These are phyloP conservation scores for Rhodotorula sp. DNA, from an alignment of 1,284 basidiomycete genomes.

Conservation along the genomic window DNA sequence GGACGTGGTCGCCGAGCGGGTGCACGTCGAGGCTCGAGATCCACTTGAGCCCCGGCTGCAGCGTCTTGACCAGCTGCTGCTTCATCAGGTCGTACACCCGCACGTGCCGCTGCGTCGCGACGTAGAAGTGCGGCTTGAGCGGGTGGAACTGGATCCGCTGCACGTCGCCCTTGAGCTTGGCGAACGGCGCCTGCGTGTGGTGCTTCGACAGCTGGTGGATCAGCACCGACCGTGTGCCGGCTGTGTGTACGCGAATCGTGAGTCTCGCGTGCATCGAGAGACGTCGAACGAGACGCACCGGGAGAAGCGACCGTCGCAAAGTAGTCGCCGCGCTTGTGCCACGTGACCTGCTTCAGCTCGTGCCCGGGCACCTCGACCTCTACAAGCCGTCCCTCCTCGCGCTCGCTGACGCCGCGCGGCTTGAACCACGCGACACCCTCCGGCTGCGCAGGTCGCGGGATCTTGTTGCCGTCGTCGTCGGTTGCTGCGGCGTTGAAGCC, in stretches of 20 bases:
- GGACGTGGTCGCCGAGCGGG: constrained; percentile 90
- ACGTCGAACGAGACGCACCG: constrained; percentile 42
- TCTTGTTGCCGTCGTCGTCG: constrained; percentile 37
- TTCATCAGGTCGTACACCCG: constrained; percentile 92
- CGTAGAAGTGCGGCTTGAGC: constrained; percentile 90
- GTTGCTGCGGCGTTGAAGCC: constrained; percentile 44
- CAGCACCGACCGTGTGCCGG: constrained; percentile 72
- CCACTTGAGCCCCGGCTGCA: constrained; percentile 92
- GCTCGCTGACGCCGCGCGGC: constrained; percentile 53
- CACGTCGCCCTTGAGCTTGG: constrained; percentile 83
- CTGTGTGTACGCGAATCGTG: constrained; percentile 56
- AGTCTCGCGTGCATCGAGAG: not conserved
- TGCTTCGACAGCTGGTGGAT: constrained; percentile 93
- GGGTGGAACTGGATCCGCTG: constrained; percentile 96
- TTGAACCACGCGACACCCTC: constrained; percentile 58
- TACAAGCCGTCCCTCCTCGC: constrained; percentile 55
- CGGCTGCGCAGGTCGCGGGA: constrained; percentile 32
- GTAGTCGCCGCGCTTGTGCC: constrained; percentile 96
- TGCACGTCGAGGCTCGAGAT: constrained; percentile 96
- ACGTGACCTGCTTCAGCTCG: constrained; percentile 78
- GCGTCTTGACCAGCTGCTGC: constrained; percentile 88
- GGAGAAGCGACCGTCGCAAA: constrained; percentile 74
- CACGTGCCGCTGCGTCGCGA: constrained; percentile 97
- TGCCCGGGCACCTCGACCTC: constrained; percentile 62
- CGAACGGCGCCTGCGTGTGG: constrained; percentile 96